phyloP scores from a whole-genome alignment of 306 rosid genomes.

The Vigna reflexopilosa region DNA sequence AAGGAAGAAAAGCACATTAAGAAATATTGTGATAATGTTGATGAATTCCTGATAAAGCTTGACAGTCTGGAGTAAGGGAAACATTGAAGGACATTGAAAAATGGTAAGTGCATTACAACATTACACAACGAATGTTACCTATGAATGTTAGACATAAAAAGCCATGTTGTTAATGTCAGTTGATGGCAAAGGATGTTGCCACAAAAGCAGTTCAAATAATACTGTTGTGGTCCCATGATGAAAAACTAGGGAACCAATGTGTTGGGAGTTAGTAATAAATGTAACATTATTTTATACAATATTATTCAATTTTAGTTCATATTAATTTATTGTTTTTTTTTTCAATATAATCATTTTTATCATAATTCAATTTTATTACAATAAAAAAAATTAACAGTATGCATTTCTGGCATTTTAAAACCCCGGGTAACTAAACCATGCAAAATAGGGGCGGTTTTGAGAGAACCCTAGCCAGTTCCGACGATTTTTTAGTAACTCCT shows the following conservation, averaged over 20 bases:
- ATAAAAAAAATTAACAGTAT: no score
- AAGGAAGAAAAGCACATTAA: not conserved
- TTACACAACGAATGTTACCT: conserved; percentile 38
- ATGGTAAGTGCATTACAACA: conserved; percentile 11
- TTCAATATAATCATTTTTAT: no score
- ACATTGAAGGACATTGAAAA: conserved; percentile 16
- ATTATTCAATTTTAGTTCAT: no score
- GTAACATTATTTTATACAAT: not conserved
- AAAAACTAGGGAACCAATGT: conserved; percentile 10
- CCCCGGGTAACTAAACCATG: no score
- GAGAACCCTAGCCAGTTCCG: no score
- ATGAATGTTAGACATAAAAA: conserved; percentile 43
- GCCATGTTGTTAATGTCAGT: conserved; percentile 43
- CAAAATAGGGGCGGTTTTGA: no score
- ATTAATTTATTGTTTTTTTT: no score
- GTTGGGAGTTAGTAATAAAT: conserved; percentile 15
- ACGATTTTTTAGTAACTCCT: no score
- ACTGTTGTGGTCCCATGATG: conserved; percentile 51
- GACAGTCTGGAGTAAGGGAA: not conserved
- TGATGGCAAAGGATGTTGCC: conserved; percentile 24
- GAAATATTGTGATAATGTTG: conserved; percentile 8
- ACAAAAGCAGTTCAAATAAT: conserved; percentile 48
- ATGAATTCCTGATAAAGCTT: conserved; percentile 16
- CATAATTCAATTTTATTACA: no score
- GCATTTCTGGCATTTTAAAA: no score